Percentiles rank a stretch among this genome's conserved stretches.
Evolutionary conservation across 23 red algal genomes (phyloP).

Genomic region (Gracilariopsis chorda): DNA sequence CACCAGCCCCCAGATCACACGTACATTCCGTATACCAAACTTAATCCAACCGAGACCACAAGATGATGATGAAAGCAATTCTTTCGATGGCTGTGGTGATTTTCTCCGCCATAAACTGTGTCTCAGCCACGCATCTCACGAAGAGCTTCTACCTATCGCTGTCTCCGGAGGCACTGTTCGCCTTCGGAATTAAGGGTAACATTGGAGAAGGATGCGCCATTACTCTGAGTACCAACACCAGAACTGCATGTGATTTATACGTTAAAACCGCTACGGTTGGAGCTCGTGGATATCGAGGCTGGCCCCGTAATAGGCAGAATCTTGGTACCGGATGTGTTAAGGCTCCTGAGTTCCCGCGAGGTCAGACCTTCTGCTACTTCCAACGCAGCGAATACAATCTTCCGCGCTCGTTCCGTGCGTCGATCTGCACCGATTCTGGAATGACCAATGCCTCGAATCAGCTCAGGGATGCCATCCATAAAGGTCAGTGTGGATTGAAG

Average conservation of each 20-base stretch:
- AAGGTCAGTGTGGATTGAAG: background rate
- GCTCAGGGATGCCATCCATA: background rate
- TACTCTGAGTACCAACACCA: background rate
- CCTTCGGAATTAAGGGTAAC: background rate
- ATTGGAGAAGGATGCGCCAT: background rate
- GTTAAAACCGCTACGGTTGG: background rate
- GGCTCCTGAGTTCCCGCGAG: background rate
- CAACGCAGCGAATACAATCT: background rate
- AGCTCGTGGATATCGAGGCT: background rate
- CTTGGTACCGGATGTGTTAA: background rate
- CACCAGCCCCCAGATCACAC: no score
- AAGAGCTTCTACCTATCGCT: background rate
- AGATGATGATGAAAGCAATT: background rate
- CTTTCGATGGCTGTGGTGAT: background rate
- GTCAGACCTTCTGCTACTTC: background rate
- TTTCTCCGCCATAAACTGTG: background rate
- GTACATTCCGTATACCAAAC: background rate
- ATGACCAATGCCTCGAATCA: background rate
- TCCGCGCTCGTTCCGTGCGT: background rate
- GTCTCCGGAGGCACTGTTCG: background rate
- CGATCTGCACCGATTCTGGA: background rate
- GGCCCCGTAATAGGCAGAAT: background rate
- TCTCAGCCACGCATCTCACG: background rate
- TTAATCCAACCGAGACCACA: background rate
- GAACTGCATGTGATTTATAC: background rate